Base-by-base conservation (phyloP, 352 stramenopile species). In the Phytophthora ramorum region DNA sequence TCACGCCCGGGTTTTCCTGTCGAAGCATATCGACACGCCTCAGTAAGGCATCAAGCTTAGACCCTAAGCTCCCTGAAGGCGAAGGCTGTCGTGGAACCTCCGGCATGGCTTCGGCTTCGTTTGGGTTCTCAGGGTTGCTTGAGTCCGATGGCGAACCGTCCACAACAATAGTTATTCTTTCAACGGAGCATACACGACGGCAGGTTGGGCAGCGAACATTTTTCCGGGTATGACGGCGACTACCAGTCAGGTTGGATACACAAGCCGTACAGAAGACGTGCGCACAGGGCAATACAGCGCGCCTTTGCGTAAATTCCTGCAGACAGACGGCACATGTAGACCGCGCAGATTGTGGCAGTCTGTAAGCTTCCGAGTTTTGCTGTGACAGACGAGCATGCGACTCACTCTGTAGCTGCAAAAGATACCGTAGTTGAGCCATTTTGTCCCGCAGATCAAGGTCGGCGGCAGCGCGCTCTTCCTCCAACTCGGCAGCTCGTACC, bases 221-320 rank as follows among this genome's bases (percentile, higher is more conserved):
- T 13, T 59, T 81, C 2, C 56, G 54, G 0, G 47, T 55, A 7
- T 64, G 63, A 5, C 57, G 49, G 2, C n/a, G 53, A 28, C 53
- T 63, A 26, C 71, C 66, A 14, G 75, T 60, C 17, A 93, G 47
- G 13, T 47, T 69, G 24, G 83, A 63, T 8, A 81, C 63, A 50
- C 85, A 93, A 34, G 19, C 52, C 10, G 63, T 65, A 59, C 85
- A 93, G 30, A 97, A 97, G 0, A 67, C 82, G 73, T 98, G 94
- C 0, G 91, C 94, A 60, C 94, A 98, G 22, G 69, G 63, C 1
- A 98, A 70, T 63, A 98, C 77, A 16, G 83, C 82, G 34, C 83
- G 76, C 19, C 88, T 80, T 16, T 75, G 68, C 2, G 74, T 61
- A 47, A 97, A 84, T 30, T 75, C 55, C 41, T 92, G 79, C 2